phyloP scores from a whole-genome alignment of 208 protist species.

The Acanthamoeba culbertsoni region DNA sequence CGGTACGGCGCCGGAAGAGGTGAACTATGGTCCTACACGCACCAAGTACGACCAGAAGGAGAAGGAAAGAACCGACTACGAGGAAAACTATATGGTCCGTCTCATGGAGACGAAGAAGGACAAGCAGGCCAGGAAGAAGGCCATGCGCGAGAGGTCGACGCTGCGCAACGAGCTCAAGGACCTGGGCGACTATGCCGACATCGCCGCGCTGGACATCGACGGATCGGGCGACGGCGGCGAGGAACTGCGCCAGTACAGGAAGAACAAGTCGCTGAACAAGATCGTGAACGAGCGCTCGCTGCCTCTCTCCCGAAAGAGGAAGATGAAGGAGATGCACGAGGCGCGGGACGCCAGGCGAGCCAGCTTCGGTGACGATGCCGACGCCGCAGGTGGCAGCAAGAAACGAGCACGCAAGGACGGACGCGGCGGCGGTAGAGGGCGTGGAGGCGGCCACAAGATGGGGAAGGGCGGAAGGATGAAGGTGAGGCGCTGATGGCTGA shows the following conservation, averaged over 20 bases:
- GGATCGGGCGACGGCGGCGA: background rate
- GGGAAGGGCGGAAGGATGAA: conserved; percentile 41
- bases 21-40: background rate
- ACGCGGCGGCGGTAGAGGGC: background rate
- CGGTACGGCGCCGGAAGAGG: conserved; percentile 63
- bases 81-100: conserved; percentile 64
- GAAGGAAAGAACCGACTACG: conserved; percentile 11
- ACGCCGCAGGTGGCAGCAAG: background rate
- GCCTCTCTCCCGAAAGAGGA: background rate
- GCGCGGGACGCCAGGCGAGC: background rate
- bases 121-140: conserved; percentile 1
- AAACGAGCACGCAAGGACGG: background rate
- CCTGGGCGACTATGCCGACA: conserved; percentile 26
- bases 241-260: background rate
- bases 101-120: conserved; percentile 65
- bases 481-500: background rate
- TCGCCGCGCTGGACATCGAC: background rate
- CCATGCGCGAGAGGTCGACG: background rate
- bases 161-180: conserved; percentile 23
- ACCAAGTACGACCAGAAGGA: conserved; percentile 32
- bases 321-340: background rate
- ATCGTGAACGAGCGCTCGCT: background rate
- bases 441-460: background rate
- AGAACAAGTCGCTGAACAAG: conserved; percentile 27
- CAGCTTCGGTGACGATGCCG: background rate